Conservation (phyloP, 345 rosid species). For the Rhodamnia rubescens region DNA sequence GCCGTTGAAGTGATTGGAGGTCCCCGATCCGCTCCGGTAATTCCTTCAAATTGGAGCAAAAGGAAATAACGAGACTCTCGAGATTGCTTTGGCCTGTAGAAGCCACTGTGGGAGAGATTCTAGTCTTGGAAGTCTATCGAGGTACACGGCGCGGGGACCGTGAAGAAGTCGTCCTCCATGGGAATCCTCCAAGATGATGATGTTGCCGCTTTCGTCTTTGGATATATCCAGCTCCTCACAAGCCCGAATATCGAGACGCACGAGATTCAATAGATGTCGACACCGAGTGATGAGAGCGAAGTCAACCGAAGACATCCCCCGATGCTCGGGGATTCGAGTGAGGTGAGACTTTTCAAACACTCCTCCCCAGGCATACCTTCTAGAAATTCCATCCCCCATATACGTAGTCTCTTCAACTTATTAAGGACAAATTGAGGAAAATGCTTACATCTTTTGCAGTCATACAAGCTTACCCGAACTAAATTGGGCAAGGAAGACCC, state of each 20-base stretch:
- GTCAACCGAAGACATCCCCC: not conserved
- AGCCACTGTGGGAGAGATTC: not conserved
- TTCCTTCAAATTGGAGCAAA: too few species aligned
- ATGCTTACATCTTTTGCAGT: not conserved
- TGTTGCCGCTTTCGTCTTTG: too few species aligned
- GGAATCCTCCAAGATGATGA: not conserved
- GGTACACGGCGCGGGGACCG: not conserved
- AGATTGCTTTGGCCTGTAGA: not conserved
- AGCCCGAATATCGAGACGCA: not conserved
- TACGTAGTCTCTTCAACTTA: too few species aligned
- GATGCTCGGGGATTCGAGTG: too few species aligned
- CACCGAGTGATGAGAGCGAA: not conserved
- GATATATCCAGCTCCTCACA: not conserved
- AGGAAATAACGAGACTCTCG: too few species aligned
- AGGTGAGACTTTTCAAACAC: not conserved
- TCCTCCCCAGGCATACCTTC: too few species aligned
- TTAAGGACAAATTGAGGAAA: not conserved
- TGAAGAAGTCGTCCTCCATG: not conserved
- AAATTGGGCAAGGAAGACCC: not conserved
- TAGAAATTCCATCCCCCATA: too few species aligned
- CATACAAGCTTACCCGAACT: fast-evolving
- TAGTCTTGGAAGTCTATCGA: not conserved
- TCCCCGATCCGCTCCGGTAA: not conserved
- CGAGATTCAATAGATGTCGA: too few species aligned
- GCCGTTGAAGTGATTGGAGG: not conserved